Conservation (phyloP, 1,284 basidiomycete genomes). For the Tylopilus sp. region DNA sequence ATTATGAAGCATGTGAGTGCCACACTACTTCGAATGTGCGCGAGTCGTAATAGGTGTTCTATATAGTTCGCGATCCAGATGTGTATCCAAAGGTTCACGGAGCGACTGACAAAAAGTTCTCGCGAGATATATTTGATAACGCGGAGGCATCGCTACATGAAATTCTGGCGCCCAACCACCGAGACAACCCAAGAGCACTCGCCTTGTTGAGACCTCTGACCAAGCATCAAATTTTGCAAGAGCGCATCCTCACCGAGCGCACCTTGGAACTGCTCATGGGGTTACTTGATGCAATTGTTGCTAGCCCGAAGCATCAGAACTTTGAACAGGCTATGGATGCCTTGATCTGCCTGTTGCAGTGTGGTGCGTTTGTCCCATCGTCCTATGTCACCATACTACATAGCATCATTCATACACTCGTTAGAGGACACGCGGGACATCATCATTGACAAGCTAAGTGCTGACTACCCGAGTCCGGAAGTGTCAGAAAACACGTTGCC, state of each 20-base stretch:
- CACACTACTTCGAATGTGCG: not conserved
- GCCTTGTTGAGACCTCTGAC: constrained; percentile 34
- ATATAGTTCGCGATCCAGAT: constrained; percentile 18
- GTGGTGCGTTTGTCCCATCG: constrained; percentile 20
- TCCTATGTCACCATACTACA: not conserved
- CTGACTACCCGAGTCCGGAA: not conserved
- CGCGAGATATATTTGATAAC: constrained; percentile 9
- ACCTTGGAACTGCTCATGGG: constrained; percentile 26
- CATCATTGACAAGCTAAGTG: constrained; percentile 21
- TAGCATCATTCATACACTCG: not conserved
- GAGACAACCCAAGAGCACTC: constrained; percentile 32
- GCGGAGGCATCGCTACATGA: constrained; percentile 15
- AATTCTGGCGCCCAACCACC: constrained; percentile 27
- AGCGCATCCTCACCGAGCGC: constrained; percentile 25
- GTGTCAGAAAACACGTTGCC: not conserved
- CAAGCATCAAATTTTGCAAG: constrained; percentile 23
- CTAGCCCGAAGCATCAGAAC: not conserved
- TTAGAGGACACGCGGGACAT: constrained; percentile 21
- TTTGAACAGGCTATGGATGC: constrained; percentile 38
- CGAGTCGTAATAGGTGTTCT: not conserved
- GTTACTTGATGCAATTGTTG: constrained; percentile 25
- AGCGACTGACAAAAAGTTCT: not conserved
- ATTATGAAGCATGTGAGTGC: constrained; percentile 36
- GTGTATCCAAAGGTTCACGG: not conserved
- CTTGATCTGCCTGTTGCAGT: constrained; percentile 32